phyloP scores from a whole-genome alignment of 345 rosid species.

The Brassica rapa region DNA sequence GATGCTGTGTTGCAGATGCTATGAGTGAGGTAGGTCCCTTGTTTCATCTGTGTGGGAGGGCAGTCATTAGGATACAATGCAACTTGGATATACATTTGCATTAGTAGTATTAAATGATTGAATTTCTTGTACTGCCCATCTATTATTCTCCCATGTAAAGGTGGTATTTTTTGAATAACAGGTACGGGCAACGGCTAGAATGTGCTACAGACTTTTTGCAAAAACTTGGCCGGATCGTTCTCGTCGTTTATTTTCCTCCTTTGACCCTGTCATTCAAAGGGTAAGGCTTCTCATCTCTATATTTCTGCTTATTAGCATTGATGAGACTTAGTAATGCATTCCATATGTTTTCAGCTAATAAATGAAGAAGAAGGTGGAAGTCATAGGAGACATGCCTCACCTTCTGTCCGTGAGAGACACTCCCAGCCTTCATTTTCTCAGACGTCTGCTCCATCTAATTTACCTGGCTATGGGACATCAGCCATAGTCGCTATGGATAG shows the following conservation, averaged over 20 bases:
- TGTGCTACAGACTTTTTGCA: conserved; percentile 97
- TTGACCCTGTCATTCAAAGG: conserved; percentile 98
- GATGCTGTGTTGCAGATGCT: conserved; percentile 96
- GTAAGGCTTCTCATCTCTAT: conserved; percentile 46
- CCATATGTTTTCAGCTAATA: conserved; percentile 55
- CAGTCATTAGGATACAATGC: conserved; percentile 19
- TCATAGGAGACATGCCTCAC: conserved; percentile 96
- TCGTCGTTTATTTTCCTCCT: conserved; percentile 85
- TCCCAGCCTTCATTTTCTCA: conserved; percentile 61
- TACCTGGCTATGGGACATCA: conserved; percentile 92
- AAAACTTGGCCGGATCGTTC: conserved; percentile 99
- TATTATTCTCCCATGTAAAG: conserved; percentile 18
- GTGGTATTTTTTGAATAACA: conserved; percentile 40
- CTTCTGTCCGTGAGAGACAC: conserved; percentile 88
- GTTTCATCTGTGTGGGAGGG: conserved; percentile 12
- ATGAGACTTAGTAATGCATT: conserved; percentile 17
- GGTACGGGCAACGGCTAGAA: conserved; percentile 96
- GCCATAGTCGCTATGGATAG: conserved; percentile 97
- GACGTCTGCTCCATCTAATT: conserved; percentile 55
- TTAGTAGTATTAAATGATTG: conserved; percentile 19
- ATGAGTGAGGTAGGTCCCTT: conserved; percentile 86
- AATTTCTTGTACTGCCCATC: conserved; percentile 1
- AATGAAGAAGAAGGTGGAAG: conserved; percentile 96
- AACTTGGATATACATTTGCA: conserved; percentile 19
- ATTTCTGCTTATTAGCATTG: conserved; percentile 27